A percentile compares a stretch with the other conserved stretches of the same genome.
phyloP scores from a whole-genome alignment of 352 stramenopile genomes.

The Phytophthora sp. region DNA sequence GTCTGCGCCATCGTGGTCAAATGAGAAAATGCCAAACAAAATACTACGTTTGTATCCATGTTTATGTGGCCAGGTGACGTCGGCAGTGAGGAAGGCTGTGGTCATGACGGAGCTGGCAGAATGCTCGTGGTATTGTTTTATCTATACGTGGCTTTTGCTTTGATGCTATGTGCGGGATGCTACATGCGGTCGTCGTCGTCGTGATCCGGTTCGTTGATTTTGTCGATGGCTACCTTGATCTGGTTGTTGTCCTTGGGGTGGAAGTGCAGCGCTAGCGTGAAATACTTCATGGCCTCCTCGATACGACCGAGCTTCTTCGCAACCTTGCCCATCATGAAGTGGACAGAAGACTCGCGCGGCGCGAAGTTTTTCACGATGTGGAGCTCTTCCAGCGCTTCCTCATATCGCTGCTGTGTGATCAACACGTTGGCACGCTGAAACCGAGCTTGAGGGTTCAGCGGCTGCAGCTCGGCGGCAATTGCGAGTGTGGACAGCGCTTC shows the following conservation, averaged over 20 bases:
- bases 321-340: constrained; percentile 98
- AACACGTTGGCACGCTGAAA: constrained; percentile 97
- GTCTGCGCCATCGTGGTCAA: constrained; percentile 2
- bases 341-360: constrained; percentile 95
- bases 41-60: constrained; percentile 11
- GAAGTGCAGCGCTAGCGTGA: constrained; percentile 96
- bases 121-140: constrained; percentile 16
- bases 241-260: constrained; percentile 98
- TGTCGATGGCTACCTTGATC: constrained; percentile 96
- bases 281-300: constrained; percentile 95
- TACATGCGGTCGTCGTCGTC: constrained; percentile 64
- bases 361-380: constrained; percentile 92
- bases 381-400: constrained; percentile 94
- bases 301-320: constrained; percentile 83
- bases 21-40: constrained; percentile 17
- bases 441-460: constrained; percentile 92
- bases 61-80: constrained; percentile 16
- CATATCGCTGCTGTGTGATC: constrained; percentile 90
- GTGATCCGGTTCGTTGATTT: constrained; percentile 78
- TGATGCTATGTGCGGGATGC: neutral
- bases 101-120: neutral
- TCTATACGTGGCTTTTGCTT: constrained; percentile 22
- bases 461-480: constrained; percentile 90
- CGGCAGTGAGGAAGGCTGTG: neutral
- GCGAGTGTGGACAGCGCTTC: constrained; percentile 92